phyloP scores from a whole-genome alignment of 2,329 filamentous ascomycete genomes.

The Trichoderma breve region DNA sequence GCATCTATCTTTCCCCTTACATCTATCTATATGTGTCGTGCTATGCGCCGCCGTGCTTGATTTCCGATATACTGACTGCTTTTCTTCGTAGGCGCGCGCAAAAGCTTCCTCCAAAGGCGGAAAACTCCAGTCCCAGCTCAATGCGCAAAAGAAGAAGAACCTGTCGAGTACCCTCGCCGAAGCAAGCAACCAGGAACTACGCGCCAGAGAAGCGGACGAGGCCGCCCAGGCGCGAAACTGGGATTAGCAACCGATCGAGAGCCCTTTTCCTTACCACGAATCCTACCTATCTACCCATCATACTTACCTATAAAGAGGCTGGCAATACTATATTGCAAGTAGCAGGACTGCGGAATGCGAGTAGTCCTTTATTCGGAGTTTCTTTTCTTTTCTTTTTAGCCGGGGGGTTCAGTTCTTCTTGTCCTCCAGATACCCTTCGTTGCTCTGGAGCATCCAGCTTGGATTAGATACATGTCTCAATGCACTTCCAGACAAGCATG shows the following conservation, averaged over 20 bases:
- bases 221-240: constrained; percentile 41
- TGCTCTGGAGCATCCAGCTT: neutral
- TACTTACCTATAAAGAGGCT: neutral
- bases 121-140: constrained; percentile 68
- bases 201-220: constrained; percentile 66
- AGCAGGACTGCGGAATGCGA: neutral
- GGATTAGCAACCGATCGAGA: constrained; percentile 26
- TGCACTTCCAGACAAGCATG: neutral
- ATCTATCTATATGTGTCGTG: neutral
- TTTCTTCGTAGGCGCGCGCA: constrained; percentile 54
- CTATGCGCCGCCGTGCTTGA: neutral
- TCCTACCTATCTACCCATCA: neutral
- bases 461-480: neutral
- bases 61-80: neutral
- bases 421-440: neutral
- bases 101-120: constrained; percentile 57
- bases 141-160: constrained; percentile 74
- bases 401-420: neutral
- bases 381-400: neutral
- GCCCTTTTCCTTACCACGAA: too few relatives aligned
- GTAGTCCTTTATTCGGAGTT: neutral
- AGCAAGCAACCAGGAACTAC: constrained; percentile 63
- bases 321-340: neutral
- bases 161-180: constrained; percentile 65
- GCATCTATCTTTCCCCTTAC: too few relatives aligned